Conservation (phyloP, 2,329 filamentous ascomycete genomes). For the Aspergillus ochraceoroseus region DNA sequence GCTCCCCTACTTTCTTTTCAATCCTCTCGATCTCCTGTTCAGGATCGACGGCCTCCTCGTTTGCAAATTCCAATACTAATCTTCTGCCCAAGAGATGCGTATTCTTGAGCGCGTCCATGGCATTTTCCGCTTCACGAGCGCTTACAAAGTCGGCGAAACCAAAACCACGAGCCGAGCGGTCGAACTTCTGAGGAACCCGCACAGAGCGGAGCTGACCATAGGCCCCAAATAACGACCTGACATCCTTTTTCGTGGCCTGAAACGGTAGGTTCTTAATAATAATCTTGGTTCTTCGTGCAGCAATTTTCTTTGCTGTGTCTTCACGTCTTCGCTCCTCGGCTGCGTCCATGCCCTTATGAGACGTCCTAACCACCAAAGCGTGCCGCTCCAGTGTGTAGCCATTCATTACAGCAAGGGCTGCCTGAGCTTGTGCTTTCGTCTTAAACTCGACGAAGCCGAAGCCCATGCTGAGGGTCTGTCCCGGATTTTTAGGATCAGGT, state of each 20-base stretch:
- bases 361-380: conserved; percentile 75
- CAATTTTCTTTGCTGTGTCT: conserved; percentile 74
- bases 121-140: conserved; percentile 81
- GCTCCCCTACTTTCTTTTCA: conserved; percentile 88
- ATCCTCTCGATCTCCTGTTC: conserved; percentile 96
- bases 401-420: conserved; percentile 80
- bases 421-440: conserved; percentile 69
- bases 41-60: conserved; percentile 80
- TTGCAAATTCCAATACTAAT: conserved; percentile 86
- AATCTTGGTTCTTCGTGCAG: conserved; percentile 78
- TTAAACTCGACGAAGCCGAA: conserved; percentile 93
- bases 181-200: conserved; percentile 91
- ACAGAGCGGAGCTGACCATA: conserved; percentile 92
- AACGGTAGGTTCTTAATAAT: conserved; percentile 98
- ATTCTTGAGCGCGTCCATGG: conserved; percentile 82
- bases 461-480: conserved; percentile 88
- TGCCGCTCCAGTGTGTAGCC: conserved; percentile 83
- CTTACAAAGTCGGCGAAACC: conserved; percentile 96
- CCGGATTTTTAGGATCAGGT: conserved; percentile 82
- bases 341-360: conserved; percentile 80
- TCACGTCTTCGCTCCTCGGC: conserved; percentile 79
- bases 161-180: conserved; percentile 82
- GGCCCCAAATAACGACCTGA: conserved; percentile 75
- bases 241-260: conserved; percentile 88
- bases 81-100: conserved; percentile 89